A percentile compares a stretch with the other conserved stretches of the same genome.
Conservation (phyloP, 1,139 yeast species). For the Kurtzmaniella quercitrusa region DNA sequence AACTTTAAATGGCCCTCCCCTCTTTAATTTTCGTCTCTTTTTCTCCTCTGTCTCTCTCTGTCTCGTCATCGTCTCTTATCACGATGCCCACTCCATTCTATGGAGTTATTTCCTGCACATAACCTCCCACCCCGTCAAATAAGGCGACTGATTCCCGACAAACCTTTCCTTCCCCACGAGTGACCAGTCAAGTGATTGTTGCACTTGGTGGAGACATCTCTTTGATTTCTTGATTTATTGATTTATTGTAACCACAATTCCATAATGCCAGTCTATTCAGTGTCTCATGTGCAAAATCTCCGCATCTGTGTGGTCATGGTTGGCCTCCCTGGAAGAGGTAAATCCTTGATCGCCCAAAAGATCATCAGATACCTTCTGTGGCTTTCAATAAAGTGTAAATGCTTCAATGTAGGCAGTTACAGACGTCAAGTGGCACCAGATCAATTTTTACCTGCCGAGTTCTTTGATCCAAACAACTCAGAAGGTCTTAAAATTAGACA, state of each 20-base stretch:
- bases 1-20: too few species aligned
- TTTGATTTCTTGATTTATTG: conserved; percentile 1
- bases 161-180: neutral
- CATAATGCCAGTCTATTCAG: conserved; percentile 67
- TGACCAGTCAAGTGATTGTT: neutral
- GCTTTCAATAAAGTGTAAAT: conserved; percentile 82
- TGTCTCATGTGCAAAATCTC: conserved; percentile 66
- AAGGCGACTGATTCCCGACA: neutral
- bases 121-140: neutral
- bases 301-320: conserved; percentile 76
- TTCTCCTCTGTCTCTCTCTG: too few species aligned
- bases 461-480: conserved; percentile 64
- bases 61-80: too few species aligned
- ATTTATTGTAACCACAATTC: neutral
- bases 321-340: conserved; percentile 70
- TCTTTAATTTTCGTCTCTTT: too few species aligned
- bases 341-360: conserved; percentile 76
- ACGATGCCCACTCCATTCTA: too few species aligned
- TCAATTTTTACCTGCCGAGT: conserved; percentile 51
- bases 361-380: conserved; percentile 87
- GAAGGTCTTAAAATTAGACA: conserved; percentile 61
- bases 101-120: neutral
- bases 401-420: conserved; percentile 86
- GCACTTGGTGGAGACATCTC: too few species aligned
- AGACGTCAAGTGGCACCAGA: conserved; percentile 55